Conservation (phyloP, 352 stramenopile species). For the Globisporangium takayamanum region DNA sequence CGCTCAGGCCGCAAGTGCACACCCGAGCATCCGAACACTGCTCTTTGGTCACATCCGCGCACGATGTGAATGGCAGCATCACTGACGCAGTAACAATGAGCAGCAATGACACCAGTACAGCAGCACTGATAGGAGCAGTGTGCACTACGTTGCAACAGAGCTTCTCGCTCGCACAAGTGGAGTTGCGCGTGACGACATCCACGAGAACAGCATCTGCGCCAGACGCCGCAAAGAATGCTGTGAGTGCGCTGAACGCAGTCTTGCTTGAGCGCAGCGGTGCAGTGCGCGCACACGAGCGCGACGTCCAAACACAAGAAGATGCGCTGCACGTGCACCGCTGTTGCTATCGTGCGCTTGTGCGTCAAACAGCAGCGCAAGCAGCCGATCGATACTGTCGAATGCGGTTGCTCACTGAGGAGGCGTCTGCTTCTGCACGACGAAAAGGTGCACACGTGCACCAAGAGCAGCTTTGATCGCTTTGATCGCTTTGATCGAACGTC, state of each 20-base stretch:
- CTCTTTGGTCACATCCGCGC: slow-evolving; percentile 24
- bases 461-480: too few relatives aligned
- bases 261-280: slow-evolving; percentile 6
- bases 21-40: slow-evolving; percentile 23
- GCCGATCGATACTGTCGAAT: slow-evolving; percentile 2
- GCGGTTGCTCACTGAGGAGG: background rate
- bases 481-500: too few relatives aligned
- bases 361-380: slow-evolving; percentile 15
- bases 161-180: slow-evolving; percentile 22
- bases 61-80: background rate
- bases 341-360: slow-evolving; percentile 17
- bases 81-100: background rate
- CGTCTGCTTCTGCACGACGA: background rate
- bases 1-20: slow-evolving; percentile 6
- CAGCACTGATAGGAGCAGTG: slow-evolving; percentile 11
- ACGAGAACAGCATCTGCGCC: background rate
- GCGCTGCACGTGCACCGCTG: slow-evolving; percentile 11
- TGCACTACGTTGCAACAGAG: slow-evolving; percentile 16
- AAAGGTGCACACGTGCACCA: background rate
- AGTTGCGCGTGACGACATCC: slow-evolving; percentile 15
- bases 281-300: slow-evolving; percentile 9
- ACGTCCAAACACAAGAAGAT: background rate
- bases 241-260: slow-evolving; percentile 16
- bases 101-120: background rate
- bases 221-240: slow-evolving; percentile 6